A percentile compares a stretch with the other conserved stretches of the same genome.
phyloP scores from a whole-genome alignment of 495 filamentous ascomycete genomes.

The Daldinia grandis region DNA sequence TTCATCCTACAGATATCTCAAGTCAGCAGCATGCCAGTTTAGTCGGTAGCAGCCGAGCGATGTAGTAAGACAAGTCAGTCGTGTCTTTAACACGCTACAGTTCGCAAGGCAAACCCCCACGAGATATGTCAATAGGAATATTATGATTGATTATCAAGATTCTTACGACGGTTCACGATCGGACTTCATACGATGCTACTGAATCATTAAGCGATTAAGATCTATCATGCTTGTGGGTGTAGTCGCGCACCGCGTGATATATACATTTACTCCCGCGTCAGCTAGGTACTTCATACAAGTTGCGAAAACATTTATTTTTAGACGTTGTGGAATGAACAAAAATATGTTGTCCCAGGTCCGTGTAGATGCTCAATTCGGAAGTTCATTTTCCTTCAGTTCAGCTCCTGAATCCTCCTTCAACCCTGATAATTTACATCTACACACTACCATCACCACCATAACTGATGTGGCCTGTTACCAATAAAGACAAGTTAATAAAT shows the following conservation, averaged over 20 bases:
- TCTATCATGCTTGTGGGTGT: neutral
- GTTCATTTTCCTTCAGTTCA: neutral
- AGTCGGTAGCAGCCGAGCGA: neutral
- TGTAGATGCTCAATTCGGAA: conserved; percentile 1
- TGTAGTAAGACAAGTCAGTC: neutral
- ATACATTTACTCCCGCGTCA: neutral
- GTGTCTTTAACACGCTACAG: neutral
- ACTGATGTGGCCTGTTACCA: neutral
- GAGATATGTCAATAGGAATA: neutral
- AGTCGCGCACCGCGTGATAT: neutral
- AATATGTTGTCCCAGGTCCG: neutral
- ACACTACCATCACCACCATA: neutral
- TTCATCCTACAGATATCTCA: neutral
- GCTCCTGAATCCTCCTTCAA: conserved; percentile 9
- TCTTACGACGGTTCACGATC: neutral
- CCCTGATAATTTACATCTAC: conserved; percentile 7
- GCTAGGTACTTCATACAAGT: neutral
- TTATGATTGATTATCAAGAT: neutral
- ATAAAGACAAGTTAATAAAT: neutral
- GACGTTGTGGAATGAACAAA: neutral
- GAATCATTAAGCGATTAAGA: neutral
- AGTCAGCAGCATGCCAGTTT: neutral
- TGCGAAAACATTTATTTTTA: neutral
- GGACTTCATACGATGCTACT: neutral
- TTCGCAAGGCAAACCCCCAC: neutral